These are phyloP conservation scores for Elsinoe australis DNA, from an alignment of 2,329 filamentous ascomycete genomes.

Conservation along the genomic window DNA sequence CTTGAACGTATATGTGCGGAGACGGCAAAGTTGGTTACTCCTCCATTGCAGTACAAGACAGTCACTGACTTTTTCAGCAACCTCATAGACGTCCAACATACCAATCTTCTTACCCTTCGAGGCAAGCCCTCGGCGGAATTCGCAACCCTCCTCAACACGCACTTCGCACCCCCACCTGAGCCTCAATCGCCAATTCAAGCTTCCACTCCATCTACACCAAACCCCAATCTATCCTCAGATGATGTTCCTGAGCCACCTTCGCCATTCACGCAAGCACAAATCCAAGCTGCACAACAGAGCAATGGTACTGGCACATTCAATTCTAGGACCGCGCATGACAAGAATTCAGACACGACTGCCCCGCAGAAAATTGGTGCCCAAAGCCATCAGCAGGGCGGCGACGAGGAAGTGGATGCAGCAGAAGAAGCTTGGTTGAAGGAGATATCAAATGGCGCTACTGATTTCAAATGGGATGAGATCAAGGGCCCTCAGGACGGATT, in stretches of 20 bases:
- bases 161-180: slow-evolving; percentile 25
- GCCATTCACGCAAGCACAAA: slow-evolving; percentile 16
- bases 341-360: too few relatives aligned
- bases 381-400: slow-evolving; percentile 18
- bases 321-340: too few relatives aligned
- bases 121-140: slow-evolving; percentile 35
- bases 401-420: slow-evolving; percentile 25
- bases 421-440: slow-evolving; percentile 14
- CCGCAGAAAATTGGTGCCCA: slow-evolving; percentile 16
- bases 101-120: slow-evolving; percentile 32
- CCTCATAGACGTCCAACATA: slow-evolving; percentile 43
- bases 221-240: neutral
- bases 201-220: neutral
- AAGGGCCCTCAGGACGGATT: slow-evolving; percentile 1
- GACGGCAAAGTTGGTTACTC: slow-evolving; percentile 39
- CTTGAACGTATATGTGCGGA: slow-evolving; percentile 44
- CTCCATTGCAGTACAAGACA: slow-evolving; percentile 3
- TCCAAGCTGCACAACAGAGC: slow-evolving; percentile 11
- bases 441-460: neutral
- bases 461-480: slow-evolving; percentile 14
- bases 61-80: slow-evolving; percentile 32
- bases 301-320: too few relatives aligned
- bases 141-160: slow-evolving; percentile 36
- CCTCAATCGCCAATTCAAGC: neutral
- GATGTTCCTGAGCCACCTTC: slow-evolving; percentile 11